Base-by-base conservation (phyloP, 2,329 filamentous ascomycete species). In the Rhynchosporium graminicola region DNA sequence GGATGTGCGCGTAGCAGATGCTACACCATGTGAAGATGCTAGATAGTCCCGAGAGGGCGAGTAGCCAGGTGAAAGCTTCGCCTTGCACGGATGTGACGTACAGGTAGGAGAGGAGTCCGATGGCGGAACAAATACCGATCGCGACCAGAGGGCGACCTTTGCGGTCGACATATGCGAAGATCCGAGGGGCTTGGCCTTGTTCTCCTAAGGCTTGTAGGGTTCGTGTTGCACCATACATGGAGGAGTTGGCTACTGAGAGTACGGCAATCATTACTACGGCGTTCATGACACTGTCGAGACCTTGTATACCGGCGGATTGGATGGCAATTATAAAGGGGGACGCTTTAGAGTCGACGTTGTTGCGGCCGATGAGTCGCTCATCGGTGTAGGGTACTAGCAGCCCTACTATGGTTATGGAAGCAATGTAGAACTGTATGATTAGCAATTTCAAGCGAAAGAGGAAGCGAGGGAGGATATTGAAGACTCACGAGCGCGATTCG, bases 241-340 rank as follows among this genome's bases (percentile, higher is more conserved):
- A 89, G 15, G 91, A 94, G 77, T 97, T 97, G 63, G 92, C 92
- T 64, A 97, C 93, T 0, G 91, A 96, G 31, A 97, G 80, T 28
- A 97, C 92, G 33, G 93, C 89, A 63, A 96, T 87, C 74, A 97
- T 86, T 74, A 98, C 96, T 63, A 97, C 92, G 26, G 87, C 87
- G 76, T 98, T 98, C 90, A 97, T 96, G 62, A 97, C 85, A 0
- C 89, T 92, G 3, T 92, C 91, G 1, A 97, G 84, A 2, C 89
- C 88, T 56, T 84, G 77, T 70, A 97, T 96, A 9, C 91, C 89
- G 3, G 92, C 92, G 65, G 91, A 88, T 70, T 89, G 82, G 70
- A 97, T 96, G 68, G 93, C 92, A 71, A 98, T 96, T 71, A 97
- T 93, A 75, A 97, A 98, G 1, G 94, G 94, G 1, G 92, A 96